phyloP scores from a whole-genome alignment of 2,329 filamentous ascomycete genomes.

The Fusarium torreyae region DNA sequence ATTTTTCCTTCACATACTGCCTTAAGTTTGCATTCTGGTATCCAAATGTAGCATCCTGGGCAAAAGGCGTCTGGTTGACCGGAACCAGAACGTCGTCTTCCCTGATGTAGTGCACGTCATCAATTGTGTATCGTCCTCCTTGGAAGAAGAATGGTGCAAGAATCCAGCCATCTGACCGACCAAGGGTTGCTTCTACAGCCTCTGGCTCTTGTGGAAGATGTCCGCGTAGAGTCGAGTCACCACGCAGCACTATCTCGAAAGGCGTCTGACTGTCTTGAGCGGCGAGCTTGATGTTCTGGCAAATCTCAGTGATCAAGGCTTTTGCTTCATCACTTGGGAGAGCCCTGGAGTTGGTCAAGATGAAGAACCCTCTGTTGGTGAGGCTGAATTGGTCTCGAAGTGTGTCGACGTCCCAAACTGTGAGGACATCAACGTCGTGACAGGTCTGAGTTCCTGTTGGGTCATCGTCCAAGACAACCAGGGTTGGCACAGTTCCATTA shows the following conservation, averaged over 20 bases:
- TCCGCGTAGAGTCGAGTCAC: slow-evolving; percentile 70
- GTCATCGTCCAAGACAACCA: slow-evolving; percentile 66
- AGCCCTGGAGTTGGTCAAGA: slow-evolving; percentile 72
- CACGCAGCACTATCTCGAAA: slow-evolving; percentile 69
- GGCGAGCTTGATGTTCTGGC: slow-evolving; percentile 62
- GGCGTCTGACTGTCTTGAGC: slow-evolving; percentile 56
- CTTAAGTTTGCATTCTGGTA: slow-evolving; percentile 65
- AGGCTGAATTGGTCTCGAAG: slow-evolving; percentile 57
- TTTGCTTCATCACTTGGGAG: slow-evolving; percentile 64
- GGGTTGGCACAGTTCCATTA: not conserved
- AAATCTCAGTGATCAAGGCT: slow-evolving; percentile 65
- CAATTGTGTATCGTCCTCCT: slow-evolving; percentile 69
- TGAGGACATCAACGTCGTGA: slow-evolving; percentile 69
- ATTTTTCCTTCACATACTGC: slow-evolving; percentile 68
- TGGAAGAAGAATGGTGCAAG: slow-evolving; percentile 72
- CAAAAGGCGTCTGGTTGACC: slow-evolving; percentile 68
- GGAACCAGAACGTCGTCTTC: slow-evolving; percentile 60
- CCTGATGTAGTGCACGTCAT: slow-evolving; percentile 71
- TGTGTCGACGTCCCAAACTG: slow-evolving; percentile 65
- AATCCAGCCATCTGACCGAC: slow-evolving; percentile 66
- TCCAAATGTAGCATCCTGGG: slow-evolving; percentile 70
- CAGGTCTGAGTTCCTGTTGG: slow-evolving; percentile 75
- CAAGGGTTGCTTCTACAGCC: slow-evolving; percentile 64
- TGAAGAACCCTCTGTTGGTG: slow-evolving; percentile 67
- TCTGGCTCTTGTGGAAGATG: slow-evolving; percentile 70